These are phyloP conservation scores for Jacaranda mimosifolia DNA, from an alignment of 257 asterid genomes.

Conservation along the genomic window DNA sequence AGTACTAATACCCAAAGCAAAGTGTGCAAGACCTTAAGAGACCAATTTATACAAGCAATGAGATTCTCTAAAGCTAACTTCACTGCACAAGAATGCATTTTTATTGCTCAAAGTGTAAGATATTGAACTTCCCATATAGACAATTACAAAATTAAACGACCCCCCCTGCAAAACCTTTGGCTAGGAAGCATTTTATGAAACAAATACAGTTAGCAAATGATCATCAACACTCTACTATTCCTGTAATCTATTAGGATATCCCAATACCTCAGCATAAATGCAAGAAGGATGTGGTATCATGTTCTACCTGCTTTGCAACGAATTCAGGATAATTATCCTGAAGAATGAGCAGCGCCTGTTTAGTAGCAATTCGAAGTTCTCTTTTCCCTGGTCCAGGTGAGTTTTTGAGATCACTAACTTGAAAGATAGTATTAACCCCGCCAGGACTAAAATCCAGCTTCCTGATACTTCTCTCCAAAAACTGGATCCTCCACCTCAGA, in stretches of 20 bases:
- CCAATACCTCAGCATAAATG: background rate
- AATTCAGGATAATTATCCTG: constrained; percentile 98
- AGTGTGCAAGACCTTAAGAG: background rate
- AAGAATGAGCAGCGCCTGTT: constrained; percentile 81
- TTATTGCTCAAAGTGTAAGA: background rate
- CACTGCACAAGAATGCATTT: constrained; percentile 17
- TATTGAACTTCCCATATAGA: background rate
- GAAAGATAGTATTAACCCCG: constrained; percentile 76
- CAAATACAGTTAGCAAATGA: background rate
- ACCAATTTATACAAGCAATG: background rate
- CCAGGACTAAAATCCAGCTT: constrained; percentile 80
- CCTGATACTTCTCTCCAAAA: constrained; percentile 74
- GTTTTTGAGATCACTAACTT: constrained; percentile 87
- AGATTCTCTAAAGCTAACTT: constrained; percentile 13
- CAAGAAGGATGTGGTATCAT: background rate
- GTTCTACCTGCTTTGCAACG: constrained; percentile 83
- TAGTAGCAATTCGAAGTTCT: constrained; percentile 83
- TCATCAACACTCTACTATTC: background rate
- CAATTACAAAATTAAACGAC: background rate
- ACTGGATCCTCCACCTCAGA: constrained; percentile 80
- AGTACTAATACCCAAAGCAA: background rate
- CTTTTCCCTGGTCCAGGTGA: constrained; percentile 84
- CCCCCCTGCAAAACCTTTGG: background rate
- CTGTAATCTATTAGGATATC: background rate
- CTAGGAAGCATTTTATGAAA: background rate